Base-by-base conservation (phyloP, 2,329 filamentous ascomycete species). In the Ramularia collo-cygni region DNA sequence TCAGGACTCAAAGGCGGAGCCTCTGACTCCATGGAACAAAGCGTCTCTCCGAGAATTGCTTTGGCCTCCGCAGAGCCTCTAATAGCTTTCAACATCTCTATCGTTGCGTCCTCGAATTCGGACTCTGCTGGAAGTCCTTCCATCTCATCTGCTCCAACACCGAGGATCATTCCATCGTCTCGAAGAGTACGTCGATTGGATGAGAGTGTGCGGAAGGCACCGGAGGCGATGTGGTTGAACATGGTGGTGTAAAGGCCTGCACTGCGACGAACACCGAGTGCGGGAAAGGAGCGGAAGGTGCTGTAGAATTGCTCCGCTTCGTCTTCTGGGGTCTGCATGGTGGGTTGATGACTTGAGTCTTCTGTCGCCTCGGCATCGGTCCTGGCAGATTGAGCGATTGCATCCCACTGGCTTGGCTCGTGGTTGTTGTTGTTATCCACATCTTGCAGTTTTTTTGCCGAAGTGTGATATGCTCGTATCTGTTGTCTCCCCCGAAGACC, bases 1-100 rank as follows among this genome's bases (percentile, higher is more conserved):
- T 28, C 26, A 8, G 14, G 10, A 9, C 31, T 14, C 16, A 39
- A 16, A 4, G 17, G 21, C 13, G 31, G 31, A 30, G 35, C 19
- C 31, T 43, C 40, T 8, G 21, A 29, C 21, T 27, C 31, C 40
- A 43, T 39, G 8, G 38, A 27, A 7, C 28, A n/a, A 15, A 42
- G 27, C 10, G 24, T 18, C 9, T 27, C 27, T 3, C 28, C 28
- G 9, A 42, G 30, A 8, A 26, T 21, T 5, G 21, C 30, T 9
- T 35, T 19, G 9, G 35, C 19, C n/a, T 35, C 18, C 6, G n/a
- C 13, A 18, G 35, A 14, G 28, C 32, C 28, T 2, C 15, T 8
- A 6, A 18, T 13, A 12, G 32, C 9, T 13, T 32, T 27, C 5
- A 26, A 18, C 9, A 16, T 19, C 12, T 35, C 40, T 21, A 13